Evolutionary conservation across 345 rosid species (phyloP).

Genomic region (Populus alba): DNA sequence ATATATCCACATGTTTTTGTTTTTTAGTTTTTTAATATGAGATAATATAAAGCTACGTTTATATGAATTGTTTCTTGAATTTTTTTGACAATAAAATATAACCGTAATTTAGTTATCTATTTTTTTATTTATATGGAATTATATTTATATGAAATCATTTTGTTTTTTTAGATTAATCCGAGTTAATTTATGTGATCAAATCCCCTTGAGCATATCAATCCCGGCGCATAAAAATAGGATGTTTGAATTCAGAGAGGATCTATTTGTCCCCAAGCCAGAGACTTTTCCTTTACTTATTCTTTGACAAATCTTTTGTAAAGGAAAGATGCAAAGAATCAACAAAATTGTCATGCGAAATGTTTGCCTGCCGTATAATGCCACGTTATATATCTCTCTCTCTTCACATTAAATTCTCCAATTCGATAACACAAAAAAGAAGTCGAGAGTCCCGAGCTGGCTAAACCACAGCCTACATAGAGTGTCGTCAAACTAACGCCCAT

Average conservation of each 20-base stretch:
- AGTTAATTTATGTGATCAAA: accelerated
- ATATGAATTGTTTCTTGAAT: too few species aligned
- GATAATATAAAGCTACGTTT: too few species aligned
- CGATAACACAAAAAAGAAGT: background rate
- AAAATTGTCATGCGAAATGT: background rate
- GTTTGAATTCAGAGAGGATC: background rate
- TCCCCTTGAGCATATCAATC: too few species aligned
- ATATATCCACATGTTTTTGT: too few species aligned
- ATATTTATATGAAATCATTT: too few species aligned
- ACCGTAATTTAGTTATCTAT: too few species aligned
- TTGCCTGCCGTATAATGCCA: background rate
- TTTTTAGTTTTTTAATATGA: too few species aligned
- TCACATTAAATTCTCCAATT: background rate
- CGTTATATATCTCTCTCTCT: background rate
- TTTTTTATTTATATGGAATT: too few species aligned
- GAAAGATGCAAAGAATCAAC: background rate
- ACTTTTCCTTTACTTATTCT: slow-evolving; percentile 12
- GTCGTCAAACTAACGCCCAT: background rate
- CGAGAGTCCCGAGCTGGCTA: background rate
- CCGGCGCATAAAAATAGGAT: slow-evolving; percentile 5
- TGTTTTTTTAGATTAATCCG: accelerated
- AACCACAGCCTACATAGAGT: background rate
- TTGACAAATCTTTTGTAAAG: background rate
- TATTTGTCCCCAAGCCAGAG: background rate
- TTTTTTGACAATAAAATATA: too few species aligned